phyloP scores from a whole-genome alignment of 768 basidiomycete genomes.

The Harrya chromipes region DNA sequence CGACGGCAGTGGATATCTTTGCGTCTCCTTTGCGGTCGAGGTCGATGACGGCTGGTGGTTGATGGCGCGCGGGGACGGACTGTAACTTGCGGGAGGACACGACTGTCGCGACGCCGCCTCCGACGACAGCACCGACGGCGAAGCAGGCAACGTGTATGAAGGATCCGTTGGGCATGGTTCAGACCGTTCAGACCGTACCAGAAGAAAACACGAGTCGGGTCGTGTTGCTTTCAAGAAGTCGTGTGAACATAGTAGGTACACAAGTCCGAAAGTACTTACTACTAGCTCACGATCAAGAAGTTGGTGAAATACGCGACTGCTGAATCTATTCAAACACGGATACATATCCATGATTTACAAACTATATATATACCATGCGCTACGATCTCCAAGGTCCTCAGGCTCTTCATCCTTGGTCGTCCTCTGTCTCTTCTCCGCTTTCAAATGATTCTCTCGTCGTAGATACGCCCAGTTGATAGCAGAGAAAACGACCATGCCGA shows the following conservation, averaged over 20 bases:
- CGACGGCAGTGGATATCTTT: slow-evolving; percentile 36
- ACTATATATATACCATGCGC: slow-evolving; percentile 55
- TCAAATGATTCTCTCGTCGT: slow-evolving; percentile 43
- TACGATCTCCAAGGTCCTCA: slow-evolving; percentile 44
- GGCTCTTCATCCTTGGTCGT: slow-evolving; percentile 37
- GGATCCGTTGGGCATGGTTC: slow-evolving; percentile 42
- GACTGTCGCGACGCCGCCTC: slow-evolving; percentile 66
- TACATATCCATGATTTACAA: slow-evolving; percentile 26
- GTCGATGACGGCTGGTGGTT: slow-evolving; percentile 39
- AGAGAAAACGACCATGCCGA: slow-evolving; percentile 37
- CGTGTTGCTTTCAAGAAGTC: not conserved
- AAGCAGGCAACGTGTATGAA: slow-evolving; percentile 70
- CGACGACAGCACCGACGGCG: slow-evolving; percentile 77
- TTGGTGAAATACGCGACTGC: too few species aligned
- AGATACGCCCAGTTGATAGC: slow-evolving; percentile 41
- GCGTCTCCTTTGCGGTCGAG: slow-evolving; percentile 44
- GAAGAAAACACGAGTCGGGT: too few species aligned
- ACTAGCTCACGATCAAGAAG: too few species aligned
- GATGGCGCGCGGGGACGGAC: slow-evolving; percentile 12
- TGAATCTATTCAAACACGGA: too few species aligned
- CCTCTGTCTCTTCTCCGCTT: slow-evolving; percentile 35
- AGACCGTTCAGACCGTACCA: too few species aligned
- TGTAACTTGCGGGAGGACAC: slow-evolving; percentile 35
- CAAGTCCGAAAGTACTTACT: too few species aligned
- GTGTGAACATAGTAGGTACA: not conserved